Evolutionary conservation across 2,329 filamentous ascomycete genomes (phyloP), one percentile per base, ranked within the genome.

Genomic region (Beauveria varroae): DNA sequence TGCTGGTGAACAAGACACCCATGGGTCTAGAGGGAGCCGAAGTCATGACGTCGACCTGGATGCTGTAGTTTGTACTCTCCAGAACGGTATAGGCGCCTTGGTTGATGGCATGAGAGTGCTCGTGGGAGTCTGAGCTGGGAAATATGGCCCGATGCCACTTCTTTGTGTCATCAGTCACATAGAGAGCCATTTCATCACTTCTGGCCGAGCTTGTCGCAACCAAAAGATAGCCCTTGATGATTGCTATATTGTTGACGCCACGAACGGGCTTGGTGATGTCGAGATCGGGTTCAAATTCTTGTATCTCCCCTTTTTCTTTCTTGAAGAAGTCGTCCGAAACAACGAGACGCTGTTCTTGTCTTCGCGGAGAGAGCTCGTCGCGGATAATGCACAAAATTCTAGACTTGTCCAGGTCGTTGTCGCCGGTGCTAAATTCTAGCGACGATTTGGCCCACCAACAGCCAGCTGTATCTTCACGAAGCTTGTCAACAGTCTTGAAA

Each of bases 21-120:
- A 96, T 93, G 0, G 88, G 84, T 43, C 83, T 84, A 1, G 81
- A 82, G 14, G 82, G 82, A 50, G 78, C 79, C 44, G 79, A 79
- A 1, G 88, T 91, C 82, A 93, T 87, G 65, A 98, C 93, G 73
- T 98, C 93, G 60, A 99, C 86, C 75, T 98, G 93, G 67, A 99
- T 92, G 77, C 93, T 97, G 78, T 99, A 97, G 71, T 96, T 93
- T 47, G 95, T 98, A 69, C 93, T 95, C 75, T 98, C 93, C 46
- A 99, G 81, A 53, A 99, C 84, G 0, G 95, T 99, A 74, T 97
- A 99, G 3, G 90, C 91, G 71, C 93, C 85, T 71, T 96, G 89
- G 64, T 91, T 83, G 68, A 93, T 75, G 54, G 70, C 73, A 63
- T 79, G 77, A 47, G 81, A 90, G 73, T 96, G 92, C 63, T 91